Conservation (phyloP, 2,329 filamentous ascomycete genomes). For the Hypoxylon rubiginosum region DNA sequence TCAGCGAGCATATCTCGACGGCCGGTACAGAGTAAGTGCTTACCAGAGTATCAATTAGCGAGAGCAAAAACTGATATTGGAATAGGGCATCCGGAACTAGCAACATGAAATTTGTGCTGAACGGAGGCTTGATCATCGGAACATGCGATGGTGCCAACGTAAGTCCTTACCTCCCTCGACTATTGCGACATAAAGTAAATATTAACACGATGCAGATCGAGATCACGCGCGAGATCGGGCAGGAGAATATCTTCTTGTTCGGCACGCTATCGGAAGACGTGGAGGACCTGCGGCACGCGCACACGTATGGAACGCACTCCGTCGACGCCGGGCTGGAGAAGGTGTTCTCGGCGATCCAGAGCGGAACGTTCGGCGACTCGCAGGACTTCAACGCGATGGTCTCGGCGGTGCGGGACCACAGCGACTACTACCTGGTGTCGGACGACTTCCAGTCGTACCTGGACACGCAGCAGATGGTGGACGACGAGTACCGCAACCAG, state of each 20-base stretch:
- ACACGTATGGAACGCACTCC: constrained; percentile 84
- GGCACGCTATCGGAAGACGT: constrained; percentile 96
- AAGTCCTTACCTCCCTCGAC: constrained; percentile 56
- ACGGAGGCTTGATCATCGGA: constrained; percentile 96
- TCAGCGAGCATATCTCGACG: constrained; percentile 98
- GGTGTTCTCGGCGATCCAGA: constrained; percentile 87
- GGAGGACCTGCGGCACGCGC: constrained; percentile 91
- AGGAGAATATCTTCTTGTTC: constrained; percentile 98
- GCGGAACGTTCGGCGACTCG: constrained; percentile 83
- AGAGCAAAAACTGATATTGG: constrained; percentile 30
- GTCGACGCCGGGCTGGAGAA: constrained; percentile 82
- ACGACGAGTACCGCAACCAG: constrained; percentile 91
- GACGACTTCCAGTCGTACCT: constrained; percentile 98
- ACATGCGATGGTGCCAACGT: constrained; percentile 98
- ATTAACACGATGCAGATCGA: constrained; percentile 72
- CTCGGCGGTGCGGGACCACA: constrained; percentile 88
- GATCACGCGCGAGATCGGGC: constrained; percentile 96
- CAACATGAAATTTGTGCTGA: constrained; percentile 99
- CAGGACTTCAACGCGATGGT: constrained; percentile 85
- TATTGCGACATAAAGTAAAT: constrained; percentile 4
- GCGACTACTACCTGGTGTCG: constrained; percentile 97
- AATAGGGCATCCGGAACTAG: constrained; percentile 81
- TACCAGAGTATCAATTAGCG: constrained; percentile 34
- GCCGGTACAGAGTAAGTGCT: constrained; percentile 85
- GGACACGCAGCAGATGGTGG: constrained; percentile 89